phyloP scores from a whole-genome alignment of 1,284 basidiomycete species.

The Flammula alnicola region DNA sequence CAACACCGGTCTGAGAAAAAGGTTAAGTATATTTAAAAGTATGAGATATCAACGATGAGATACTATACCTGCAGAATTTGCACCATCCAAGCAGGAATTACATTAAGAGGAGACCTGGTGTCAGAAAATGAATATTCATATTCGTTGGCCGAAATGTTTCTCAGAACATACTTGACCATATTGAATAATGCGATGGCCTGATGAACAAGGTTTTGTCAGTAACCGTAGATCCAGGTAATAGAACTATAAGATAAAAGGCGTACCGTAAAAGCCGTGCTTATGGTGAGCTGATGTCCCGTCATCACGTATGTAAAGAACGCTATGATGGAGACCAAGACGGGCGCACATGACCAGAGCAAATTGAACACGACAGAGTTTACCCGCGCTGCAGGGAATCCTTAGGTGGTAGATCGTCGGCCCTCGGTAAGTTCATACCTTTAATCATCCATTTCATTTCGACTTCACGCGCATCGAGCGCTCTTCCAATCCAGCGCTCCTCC shows the following conservation, averaged over 20 bases:
- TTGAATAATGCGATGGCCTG: slow-evolving; percentile 74
- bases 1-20: slow-evolving; percentile 65
- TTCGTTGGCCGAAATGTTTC: not conserved
- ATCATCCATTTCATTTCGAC: slow-evolving; percentile 74
- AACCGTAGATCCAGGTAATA: slow-evolving; percentile 7
- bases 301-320: slow-evolving; percentile 69
- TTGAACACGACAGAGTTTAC: slow-evolving; percentile 69
- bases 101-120: slow-evolving; percentile 63
- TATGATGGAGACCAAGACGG: slow-evolving; percentile 70
- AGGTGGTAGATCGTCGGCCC: not conserved
- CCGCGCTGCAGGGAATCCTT: slow-evolving; percentile 46
- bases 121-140: too few relatives aligned
- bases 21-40: not conserved
- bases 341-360: slow-evolving; percentile 68
- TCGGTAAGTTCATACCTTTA: slow-evolving; percentile 47
- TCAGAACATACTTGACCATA: slow-evolving; percentile 62
- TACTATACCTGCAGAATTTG: slow-evolving; percentile 63
- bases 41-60: slow-evolving; percentile 1
- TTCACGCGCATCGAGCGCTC: slow-evolving; percentile 59
- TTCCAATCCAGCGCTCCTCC: slow-evolving; percentile 76
- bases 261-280: slow-evolving; percentile 75
- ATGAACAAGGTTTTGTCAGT: slow-evolving; percentile 10
- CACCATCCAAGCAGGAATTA: slow-evolving; percentile 71
- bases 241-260: slow-evolving; percentile 26
- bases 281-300: slow-evolving; percentile 66